Conservation (phyloP, 441 rosid genomes). For the Pelargonium citronellum region DNA sequence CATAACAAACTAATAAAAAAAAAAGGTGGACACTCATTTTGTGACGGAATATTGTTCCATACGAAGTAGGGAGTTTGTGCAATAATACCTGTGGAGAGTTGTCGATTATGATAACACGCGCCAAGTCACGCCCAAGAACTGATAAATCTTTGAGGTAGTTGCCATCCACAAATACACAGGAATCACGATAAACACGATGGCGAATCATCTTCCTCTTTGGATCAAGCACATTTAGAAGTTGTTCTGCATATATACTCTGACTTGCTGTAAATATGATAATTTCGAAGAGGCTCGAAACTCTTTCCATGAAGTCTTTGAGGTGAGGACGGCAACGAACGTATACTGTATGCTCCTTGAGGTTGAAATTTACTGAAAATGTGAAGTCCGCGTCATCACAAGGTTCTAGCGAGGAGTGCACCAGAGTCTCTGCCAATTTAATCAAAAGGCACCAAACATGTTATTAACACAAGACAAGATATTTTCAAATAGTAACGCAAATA, state of each 20-base stretch:
- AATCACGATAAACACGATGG: slow-evolving; percentile 87
- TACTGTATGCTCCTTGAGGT: slow-evolving; percentile 73
- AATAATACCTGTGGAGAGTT: slow-evolving; percentile 87
- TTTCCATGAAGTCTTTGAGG: slow-evolving; percentile 83
- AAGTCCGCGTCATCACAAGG: slow-evolving; percentile 86
- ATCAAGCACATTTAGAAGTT: slow-evolving; percentile 91
- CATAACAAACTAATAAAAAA: no score
- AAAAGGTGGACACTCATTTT: no score
- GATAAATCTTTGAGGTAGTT: slow-evolving; percentile 93
- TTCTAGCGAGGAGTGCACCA: slow-evolving; percentile 87
- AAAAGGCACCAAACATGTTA: not conserved
- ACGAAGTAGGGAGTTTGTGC: not conserved
- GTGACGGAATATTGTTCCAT: not conserved
- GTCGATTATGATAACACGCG: slow-evolving; percentile 76
- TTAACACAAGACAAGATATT: not conserved
- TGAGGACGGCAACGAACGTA: slow-evolving; percentile 91
- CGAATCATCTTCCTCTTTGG: slow-evolving; percentile 88
- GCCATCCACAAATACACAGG: slow-evolving; percentile 90
- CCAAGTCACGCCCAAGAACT: slow-evolving; percentile 87
- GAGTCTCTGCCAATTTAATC: slow-evolving; percentile 59
- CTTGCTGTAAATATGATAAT: slow-evolving; percentile 97
- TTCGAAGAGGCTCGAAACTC: slow-evolving; percentile 77
- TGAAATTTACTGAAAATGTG: slow-evolving; percentile 83
- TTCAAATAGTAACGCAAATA: no score
- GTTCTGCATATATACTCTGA: slow-evolving; percentile 93